A percentile compares a stretch with the other conserved stretches of the same genome.
phyloP scores from a whole-genome alignment of 2,329 filamentous ascomycete genomes.

The Paraconiothyrium brasiliense region DNA sequence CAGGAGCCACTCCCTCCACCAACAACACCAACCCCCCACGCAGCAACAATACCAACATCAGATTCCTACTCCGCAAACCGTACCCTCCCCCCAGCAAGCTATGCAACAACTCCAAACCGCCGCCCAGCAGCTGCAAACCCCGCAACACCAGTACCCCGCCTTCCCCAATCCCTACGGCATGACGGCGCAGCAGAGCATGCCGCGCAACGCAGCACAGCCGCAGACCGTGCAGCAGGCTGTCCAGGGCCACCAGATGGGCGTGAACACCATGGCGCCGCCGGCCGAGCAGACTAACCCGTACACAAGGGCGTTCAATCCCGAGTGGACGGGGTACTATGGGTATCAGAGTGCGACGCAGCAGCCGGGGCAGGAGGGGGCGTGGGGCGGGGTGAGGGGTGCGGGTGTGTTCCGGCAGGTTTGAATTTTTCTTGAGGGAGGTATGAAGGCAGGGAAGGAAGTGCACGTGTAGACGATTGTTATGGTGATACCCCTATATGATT shows the following conservation, averaged over 20 bases:
- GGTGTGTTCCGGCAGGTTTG: constrained; percentile 35
- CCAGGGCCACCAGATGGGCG: constrained; percentile 29
- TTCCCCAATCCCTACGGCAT: constrained; percentile 35
- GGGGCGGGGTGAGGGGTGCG: constrained; percentile 31
- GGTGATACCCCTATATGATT: neutral
- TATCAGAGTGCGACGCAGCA: constrained; percentile 33
- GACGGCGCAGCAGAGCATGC: constrained; percentile 17
- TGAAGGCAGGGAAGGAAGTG: neutral
- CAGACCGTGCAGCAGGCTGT: constrained; percentile 33
- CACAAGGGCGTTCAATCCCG: constrained; percentile 30
- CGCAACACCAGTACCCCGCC: constrained; percentile 32
- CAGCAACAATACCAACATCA: constrained; percentile 14
- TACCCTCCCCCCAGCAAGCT: constrained; percentile 16
- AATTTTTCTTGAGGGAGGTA: too few species aligned
- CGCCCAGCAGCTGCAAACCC: constrained; percentile 25
- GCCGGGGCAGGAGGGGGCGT: constrained; percentile 39
- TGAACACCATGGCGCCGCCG: constrained; percentile 27
- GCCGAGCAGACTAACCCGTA: constrained; percentile 35
- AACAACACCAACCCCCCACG: constrained; percentile 20
- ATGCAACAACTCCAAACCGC: constrained; percentile 33
- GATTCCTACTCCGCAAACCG: constrained; percentile 25
- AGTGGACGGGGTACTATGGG: constrained; percentile 37
- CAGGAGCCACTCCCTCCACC: constrained; percentile 21
- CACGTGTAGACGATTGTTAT: neutral
- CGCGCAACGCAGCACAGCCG: constrained; percentile 20